Evolutionary conservation across 2,329 filamentous ascomycete species (phyloP), one percentile per base, ranked within the genome.

Genomic region (Akanthomyces muscarius): DNA sequence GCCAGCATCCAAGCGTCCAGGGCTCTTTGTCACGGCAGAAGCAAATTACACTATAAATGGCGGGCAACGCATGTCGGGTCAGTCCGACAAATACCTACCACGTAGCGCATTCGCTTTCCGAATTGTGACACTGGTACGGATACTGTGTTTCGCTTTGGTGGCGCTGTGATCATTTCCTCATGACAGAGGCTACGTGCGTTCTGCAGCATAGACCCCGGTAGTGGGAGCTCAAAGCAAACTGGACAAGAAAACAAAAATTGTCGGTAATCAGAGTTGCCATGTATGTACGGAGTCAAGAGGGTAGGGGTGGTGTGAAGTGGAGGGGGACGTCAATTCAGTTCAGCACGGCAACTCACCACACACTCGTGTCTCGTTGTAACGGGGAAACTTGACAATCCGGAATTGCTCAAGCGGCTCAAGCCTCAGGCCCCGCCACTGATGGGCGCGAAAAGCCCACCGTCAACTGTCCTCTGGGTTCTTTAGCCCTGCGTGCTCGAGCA

Each of bases 401-500:
- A 51, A 51, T 60, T 51, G 47, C 47, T 60, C 57, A 51, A 51
- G 57, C 45, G 36, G 36, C 56, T 42, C 56, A 47, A 57, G 42
- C 56, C n/a, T n/a, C 28, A 42, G 45, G 38, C 56, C 51, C 56
- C 45, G 47, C 45, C 56, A 59, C 56, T 10, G 33, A 48, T 56
- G 41, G 41, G 25, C 18, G 41, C 54, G 33, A 36, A 41, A 18
- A 23, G 36, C 23, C 42, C 42, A 30, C 56, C 36, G 30, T 42
- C 47, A 33, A 57, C 42, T 57, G 48, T 51, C 48, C 48, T 33
- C 16, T 51, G 21, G 13, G 21, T 16, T 25, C 3, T 4, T 21
- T 33, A 18, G 36, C 8, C 28, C 11, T n/a, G 7, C 45, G 10
- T 54, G 21, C 18, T 33, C 21, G 14, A 59, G 42, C 50, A 41